A percentile compares a stretch with the other conserved stretches of the same genome.
Evolutionary conservation across 805 yeast species (phyloP).

Genomic region (Metschnikowia noctiluminum): DNA sequence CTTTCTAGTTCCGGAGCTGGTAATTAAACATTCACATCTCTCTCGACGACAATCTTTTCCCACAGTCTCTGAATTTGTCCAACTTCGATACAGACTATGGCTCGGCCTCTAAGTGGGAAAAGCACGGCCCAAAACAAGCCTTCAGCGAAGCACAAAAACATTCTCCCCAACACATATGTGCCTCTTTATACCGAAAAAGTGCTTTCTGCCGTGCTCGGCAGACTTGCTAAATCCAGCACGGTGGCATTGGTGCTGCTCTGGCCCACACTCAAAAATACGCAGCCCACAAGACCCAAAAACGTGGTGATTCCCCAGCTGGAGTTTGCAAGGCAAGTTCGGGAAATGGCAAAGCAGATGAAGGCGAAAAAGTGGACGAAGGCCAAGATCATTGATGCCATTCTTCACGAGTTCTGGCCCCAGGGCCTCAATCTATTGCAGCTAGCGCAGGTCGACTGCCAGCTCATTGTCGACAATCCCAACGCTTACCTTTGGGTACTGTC

Average conservation of each 20-base stretch:
- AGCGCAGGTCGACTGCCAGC: conserved; percentile 68
- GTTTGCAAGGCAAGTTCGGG: conserved; percentile 7
- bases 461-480: conserved; percentile 56
- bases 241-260: conserved; percentile 32
- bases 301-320: conserved; percentile 7
- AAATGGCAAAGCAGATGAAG: conserved; percentile 11
- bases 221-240: conserved; percentile 32
- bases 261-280: conserved; percentile 30
- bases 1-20: no score
- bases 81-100: not conserved
- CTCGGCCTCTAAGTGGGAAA: not conserved
- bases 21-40: no score
- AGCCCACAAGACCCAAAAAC: conserved; percentile 16
- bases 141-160: conserved; percentile 21
- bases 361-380: conserved; percentile 24
- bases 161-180: conserved; percentile 37
- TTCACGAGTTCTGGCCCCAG: conserved; percentile 48
- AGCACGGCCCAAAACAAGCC: not conserved
- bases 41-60: no score
- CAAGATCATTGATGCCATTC: conserved; percentile 41
- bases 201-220: conserved; percentile 20
- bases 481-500: conserved; percentile 47
- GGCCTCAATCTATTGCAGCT: conserved; percentile 64
- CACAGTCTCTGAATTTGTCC: no score
- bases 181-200: conserved; percentile 29